These are phyloP conservation scores for Schizonepeta tenuifolia DNA, from an alignment of 257 asterid species.

Conservation along the genomic window DNA sequence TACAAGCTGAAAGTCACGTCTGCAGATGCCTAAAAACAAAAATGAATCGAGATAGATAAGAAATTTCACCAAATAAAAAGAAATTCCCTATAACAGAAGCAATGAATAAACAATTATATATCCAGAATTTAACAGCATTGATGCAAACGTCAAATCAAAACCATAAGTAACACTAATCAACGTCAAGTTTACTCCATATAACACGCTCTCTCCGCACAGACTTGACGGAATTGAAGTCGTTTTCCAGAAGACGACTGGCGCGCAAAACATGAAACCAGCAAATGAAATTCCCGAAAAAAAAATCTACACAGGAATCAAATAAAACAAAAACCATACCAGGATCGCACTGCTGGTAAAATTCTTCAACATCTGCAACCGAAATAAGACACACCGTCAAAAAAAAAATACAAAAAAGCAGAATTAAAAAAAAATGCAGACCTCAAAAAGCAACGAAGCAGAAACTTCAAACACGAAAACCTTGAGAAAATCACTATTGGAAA, in stretches of 20 bases:
- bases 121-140: not conserved
- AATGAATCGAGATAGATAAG: not conserved
- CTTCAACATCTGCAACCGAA: slow-evolving; percentile 52
- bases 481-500: not conserved
- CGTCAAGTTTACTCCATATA: not conserved
- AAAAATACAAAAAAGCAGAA: not conserved
- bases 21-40: slow-evolving; percentile 24
- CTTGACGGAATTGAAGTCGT: slow-evolving; percentile 7
- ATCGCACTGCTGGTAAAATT: slow-evolving; percentile 57
- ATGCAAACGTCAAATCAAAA: slow-evolving; percentile 29
- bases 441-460: not conserved
- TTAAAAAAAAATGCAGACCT: not conserved
- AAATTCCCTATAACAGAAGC: not conserved
- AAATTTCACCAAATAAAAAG: not conserved
- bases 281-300: slow-evolving; percentile 4
- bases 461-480: not conserved
- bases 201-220: slow-evolving; percentile 1
- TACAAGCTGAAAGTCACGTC: slow-evolving; percentile 23
- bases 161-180: not conserved
- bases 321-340: slow-evolving; percentile 42
- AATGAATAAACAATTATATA: not conserved
- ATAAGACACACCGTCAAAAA: slow-evolving; percentile 1
- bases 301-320: not conserved
- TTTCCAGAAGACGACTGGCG: slow-evolving; percentile 10
- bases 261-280: slow-evolving; percentile 27